These are phyloP conservation scores for Plasmodium vivax DNA, from an alignment of 169 alveolate species.

Conservation along the genomic window DNA sequence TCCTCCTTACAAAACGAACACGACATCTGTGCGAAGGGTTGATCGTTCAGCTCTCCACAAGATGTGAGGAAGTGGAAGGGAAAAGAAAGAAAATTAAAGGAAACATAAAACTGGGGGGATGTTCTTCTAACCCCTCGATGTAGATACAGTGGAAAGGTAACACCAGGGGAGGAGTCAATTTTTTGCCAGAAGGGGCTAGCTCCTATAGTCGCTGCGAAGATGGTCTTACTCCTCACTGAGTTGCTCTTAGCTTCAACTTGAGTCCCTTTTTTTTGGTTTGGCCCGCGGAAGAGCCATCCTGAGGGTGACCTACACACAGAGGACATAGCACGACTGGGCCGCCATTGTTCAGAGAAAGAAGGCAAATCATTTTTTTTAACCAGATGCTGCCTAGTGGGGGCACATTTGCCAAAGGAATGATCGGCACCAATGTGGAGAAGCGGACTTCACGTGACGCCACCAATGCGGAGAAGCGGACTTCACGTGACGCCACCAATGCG, in stretches of 20 bases:
- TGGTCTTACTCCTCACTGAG: background rate
- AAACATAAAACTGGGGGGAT: background rate
- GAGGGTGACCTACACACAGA: background rate
- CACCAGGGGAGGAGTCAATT: background rate
- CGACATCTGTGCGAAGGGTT: background rate
- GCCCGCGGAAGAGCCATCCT: background rate
- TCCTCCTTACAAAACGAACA: background rate
- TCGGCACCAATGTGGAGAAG: background rate
- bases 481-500: background rate
- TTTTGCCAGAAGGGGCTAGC: background rate
- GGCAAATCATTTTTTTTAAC: background rate
- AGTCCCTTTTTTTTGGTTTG: too few species aligned
- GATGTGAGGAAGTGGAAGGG: background rate
- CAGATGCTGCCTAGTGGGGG: background rate
- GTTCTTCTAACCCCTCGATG: background rate
- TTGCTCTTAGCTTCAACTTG: background rate
- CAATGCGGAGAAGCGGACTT: too few species aligned
- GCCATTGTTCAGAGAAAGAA: background rate
- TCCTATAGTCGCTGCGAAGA: background rate
- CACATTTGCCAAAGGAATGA: background rate
- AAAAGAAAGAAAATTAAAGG: background rate
- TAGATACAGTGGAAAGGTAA: background rate
- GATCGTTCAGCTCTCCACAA: background rate
- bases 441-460: too few species aligned
- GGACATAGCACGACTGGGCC: background rate